These are phyloP conservation scores for Vigna reflexopilosa DNA, from an alignment of 306 rosid genomes.

Conservation along the genomic window DNA sequence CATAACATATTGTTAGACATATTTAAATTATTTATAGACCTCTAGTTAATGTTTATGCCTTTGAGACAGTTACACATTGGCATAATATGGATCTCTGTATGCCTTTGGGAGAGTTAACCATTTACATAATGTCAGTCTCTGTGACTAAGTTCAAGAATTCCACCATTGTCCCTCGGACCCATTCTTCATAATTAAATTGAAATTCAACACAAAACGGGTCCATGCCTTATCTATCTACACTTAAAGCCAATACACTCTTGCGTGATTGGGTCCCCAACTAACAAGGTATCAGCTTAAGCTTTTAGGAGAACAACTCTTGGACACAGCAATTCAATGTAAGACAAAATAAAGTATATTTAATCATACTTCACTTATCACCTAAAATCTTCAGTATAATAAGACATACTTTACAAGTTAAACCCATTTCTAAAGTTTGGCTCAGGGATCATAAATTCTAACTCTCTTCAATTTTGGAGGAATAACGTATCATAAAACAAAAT, in stretches of 20 bases:
- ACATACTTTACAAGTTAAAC: conserved; percentile 9
- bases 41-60: conserved; percentile 11
- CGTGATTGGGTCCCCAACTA: conserved; percentile 1
- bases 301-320: background rate
- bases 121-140: background rate
- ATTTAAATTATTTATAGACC: conserved; percentile 27
- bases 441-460: conserved; percentile 17
- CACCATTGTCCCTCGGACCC: background rate
- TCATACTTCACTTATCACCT: conserved; percentile 20
- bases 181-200: conserved; percentile 14
- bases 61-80: background rate
- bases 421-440: conserved; percentile 8
- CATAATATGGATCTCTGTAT: background rate
- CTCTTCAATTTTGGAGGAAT: conserved; percentile 3
- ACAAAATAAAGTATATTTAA: conserved; percentile 8
- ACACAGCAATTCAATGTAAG: conserved; percentile 19
- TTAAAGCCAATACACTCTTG: conserved; percentile 7
- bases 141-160: background rate
- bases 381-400: conserved; percentile 4
- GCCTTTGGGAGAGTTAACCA: conserved; percentile 1
- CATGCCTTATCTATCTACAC: background rate
- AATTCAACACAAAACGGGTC: background rate
- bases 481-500: conserved; percentile 17
- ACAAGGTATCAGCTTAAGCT: background rate
- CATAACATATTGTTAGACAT: conserved; percentile 18